Evolutionary conservation across 2,329 filamentous ascomycete species (phyloP).

Genomic region (Gyromitra esculenta): DNA sequence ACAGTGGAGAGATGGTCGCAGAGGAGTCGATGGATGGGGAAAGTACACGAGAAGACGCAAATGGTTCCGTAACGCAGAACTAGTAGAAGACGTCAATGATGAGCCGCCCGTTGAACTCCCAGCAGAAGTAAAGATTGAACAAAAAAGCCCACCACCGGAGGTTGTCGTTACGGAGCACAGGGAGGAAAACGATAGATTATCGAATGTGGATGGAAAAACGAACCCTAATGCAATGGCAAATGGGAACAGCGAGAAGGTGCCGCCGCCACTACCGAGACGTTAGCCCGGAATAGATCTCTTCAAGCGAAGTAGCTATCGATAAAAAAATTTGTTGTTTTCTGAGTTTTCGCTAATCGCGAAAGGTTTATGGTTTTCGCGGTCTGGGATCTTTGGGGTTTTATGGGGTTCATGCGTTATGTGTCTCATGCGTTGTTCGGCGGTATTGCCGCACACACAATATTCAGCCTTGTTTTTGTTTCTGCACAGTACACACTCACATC

Average conservation of each 20-base stretch:
- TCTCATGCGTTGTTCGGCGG: slow-evolving; percentile 18
- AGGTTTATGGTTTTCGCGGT: neutral
- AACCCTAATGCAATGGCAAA: slow-evolving; percentile 61
- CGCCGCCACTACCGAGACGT: slow-evolving; percentile 56
- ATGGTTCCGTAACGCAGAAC: slow-evolving; percentile 95
- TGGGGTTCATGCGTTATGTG: slow-evolving; percentile 8
- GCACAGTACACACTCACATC: neutral
- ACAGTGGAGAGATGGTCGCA: slow-evolving; percentile 87
- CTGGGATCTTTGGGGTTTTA: neutral
- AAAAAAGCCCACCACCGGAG: neutral
- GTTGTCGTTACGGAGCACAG: slow-evolving; percentile 22
- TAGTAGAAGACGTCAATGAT: slow-evolving; percentile 74
- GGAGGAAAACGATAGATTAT: slow-evolving; percentile 19
- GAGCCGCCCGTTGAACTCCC: slow-evolving; percentile 27
- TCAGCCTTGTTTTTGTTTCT: neutral
- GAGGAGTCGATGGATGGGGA: slow-evolving; percentile 89
- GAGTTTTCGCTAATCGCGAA: neutral
- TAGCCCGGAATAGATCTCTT: slow-evolving; percentile 8
- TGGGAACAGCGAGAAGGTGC: slow-evolving; percentile 63
- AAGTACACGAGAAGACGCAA: slow-evolving; percentile 92
- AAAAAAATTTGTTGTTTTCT: neutral
- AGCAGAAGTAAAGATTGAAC: slow-evolving; percentile 28
- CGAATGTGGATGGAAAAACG: slow-evolving; percentile 60
- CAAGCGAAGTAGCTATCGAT: neutral
- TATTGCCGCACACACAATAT: neutral